Evolutionary conservation across 208 protist species (phyloP).

Genomic region (Crithidia expoeki): DNA sequence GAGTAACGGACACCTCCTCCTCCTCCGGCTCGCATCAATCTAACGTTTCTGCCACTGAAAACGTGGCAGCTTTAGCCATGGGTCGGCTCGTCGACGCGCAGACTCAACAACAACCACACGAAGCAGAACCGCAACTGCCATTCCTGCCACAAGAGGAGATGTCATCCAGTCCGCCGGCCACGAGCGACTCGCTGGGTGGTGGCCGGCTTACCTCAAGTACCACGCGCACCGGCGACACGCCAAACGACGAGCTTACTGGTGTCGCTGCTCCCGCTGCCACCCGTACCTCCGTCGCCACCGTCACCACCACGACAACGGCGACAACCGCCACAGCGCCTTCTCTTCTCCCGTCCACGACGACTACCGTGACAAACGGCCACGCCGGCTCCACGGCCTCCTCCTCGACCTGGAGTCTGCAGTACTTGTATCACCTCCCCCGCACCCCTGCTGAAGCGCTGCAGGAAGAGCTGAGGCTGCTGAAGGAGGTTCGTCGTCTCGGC

Average conservation of each 20-base stretch:
- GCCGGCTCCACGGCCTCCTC: conserved; percentile 2
- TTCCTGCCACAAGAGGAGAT: neutral
- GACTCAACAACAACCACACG: neutral
- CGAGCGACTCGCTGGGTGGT: conserved; percentile 2
- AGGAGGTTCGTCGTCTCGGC: conserved; percentile 40
- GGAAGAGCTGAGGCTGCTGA: conserved; percentile 63
- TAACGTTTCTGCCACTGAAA: neutral
- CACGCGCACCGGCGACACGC: neutral
- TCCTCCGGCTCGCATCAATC: conserved; percentile 15
- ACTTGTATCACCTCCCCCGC: conserved; percentile 55
- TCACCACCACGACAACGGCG: neutral
- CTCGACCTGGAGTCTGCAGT: conserved; percentile 36
- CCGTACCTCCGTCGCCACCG: neutral
- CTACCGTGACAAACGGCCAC: neutral
- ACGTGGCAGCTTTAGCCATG: neutral
- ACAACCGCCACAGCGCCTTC: conserved; percentile 10
- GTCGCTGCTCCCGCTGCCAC: neutral
- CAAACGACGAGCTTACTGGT: neutral
- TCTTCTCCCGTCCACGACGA: neutral
- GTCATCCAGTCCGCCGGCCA: neutral
- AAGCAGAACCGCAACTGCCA: neutral
- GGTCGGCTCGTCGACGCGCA: conserved; percentile 3
- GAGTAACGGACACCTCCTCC: conserved; percentile 26
- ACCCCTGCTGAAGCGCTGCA: conserved; percentile 54
- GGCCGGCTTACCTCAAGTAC: conserved; percentile 8